phyloP scores from a whole-genome alignment of 805 yeast genomes.

The Vanderwaltozyma polyspora region DNA sequence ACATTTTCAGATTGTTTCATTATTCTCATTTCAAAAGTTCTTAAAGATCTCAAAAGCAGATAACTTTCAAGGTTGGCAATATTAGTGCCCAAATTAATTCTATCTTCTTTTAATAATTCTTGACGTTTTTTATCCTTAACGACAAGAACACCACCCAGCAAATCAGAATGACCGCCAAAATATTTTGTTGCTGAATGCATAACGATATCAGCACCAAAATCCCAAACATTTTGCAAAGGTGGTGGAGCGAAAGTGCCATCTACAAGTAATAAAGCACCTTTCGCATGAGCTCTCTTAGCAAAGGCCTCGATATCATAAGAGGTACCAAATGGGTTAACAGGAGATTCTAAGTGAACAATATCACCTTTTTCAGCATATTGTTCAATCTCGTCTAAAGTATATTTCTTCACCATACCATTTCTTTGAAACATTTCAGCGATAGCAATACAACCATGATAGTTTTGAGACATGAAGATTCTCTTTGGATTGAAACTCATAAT shows the following conservation, averaged over 20 bases:
- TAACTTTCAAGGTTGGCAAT: constrained; percentile 69
- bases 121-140: constrained; percentile 45
- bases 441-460: constrained; percentile 79
- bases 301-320: constrained; percentile 50
- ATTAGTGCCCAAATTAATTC: constrained; percentile 67
- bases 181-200: constrained; percentile 90
- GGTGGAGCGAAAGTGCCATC: constrained; percentile 95
- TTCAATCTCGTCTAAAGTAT: constrained; percentile 42
- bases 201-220: constrained; percentile 77
- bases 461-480: constrained; percentile 59
- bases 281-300: constrained; percentile 61
- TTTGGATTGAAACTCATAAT: constrained; percentile 64
- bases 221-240: constrained; percentile 72
- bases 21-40: constrained; percentile 70
- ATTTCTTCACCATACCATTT: constrained; percentile 43
- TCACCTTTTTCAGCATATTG: constrained; percentile 46
- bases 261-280: constrained; percentile 61
- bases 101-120: constrained; percentile 42
- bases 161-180: constrained; percentile 92
- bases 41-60: constrained; percentile 63
- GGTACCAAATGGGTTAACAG: constrained; percentile 74
- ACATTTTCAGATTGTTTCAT: constrained; percentile 55
- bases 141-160: constrained; percentile 69
- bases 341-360: constrained; percentile 74
- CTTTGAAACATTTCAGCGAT: constrained; percentile 53